Evolutionary conservation across 176 grass and related monocot species (phyloP), one percentile per base, ranked within the genome.

Genomic region (Urochloa ruziziensis): DNA sequence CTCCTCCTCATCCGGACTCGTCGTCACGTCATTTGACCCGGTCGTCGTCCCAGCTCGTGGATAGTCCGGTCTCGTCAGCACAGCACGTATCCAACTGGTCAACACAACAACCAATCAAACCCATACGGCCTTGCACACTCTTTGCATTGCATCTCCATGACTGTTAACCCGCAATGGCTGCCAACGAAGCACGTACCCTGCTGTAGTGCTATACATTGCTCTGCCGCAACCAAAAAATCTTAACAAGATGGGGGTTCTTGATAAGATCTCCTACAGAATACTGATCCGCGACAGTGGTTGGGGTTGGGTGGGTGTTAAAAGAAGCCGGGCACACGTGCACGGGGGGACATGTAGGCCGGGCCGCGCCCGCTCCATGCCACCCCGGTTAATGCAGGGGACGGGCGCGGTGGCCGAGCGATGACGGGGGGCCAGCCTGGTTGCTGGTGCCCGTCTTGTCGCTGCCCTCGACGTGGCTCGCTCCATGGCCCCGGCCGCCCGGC

Each of bases 301-400:
- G 21, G 36, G 27, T 35, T 74, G 46, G 70, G 67, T 8, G 39
- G 37, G 67, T 29, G 68, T 72, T 44, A 6, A 27, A 47, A 32
- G 40, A 79, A 47, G 75, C 17, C 36, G 57, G 35, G 81, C 44
- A 81, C 82, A 85, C 71, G 85, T 78, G 81, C 29, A 28, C 28
- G 2, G 43, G 6, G 71, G 77, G 71, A 60, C 81, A 59, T 33
- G 62, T 72, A 82, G 81, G 77, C 43, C 63, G 6, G 60, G 3
- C 68, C 15, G 11, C 1, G 43, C 21, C 54, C 48, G 25, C 23
- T 52, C 47, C 80, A 54, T 35, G 30, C 30, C 48, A 51, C 37
- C 46, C 39, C 39, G 28, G 36, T 82, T 56, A 69, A 77, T 77
- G 83, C 53, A 52, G 84, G 36, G 39, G 39, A 39, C 37, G 37